These are phyloP conservation scores for Sporothrix mexicana DNA, from an alignment of 2,329 filamentous ascomycete species.

Conservation along the genomic window DNA sequence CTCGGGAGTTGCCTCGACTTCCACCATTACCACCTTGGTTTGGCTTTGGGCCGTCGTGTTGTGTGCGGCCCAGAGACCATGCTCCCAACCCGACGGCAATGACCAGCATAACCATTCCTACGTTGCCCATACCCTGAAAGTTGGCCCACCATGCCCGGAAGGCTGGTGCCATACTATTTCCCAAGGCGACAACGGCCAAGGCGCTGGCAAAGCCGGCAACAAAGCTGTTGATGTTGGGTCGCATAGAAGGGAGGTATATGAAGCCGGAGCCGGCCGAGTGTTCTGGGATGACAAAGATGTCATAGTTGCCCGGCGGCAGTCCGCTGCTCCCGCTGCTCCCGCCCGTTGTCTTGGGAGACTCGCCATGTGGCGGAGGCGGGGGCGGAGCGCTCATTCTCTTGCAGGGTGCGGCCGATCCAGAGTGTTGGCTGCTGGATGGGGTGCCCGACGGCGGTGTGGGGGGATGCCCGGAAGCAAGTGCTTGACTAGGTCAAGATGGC, in stretches of 20 bases:
- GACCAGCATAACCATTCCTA: conserved; percentile 74
- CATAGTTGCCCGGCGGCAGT: conserved; percentile 87
- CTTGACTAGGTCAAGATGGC: conserved; percentile 30
- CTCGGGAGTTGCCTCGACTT: conserved; percentile 30
- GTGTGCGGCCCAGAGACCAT: conserved; percentile 75
- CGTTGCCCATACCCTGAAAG: conserved; percentile 73
- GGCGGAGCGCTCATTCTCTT: conserved; percentile 65
- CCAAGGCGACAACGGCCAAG: conserved; percentile 73
- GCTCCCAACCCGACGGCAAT: conserved; percentile 75
- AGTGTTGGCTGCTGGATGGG: conserved; percentile 14
- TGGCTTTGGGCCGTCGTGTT: conserved; percentile 52
- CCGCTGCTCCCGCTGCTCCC: conserved; percentile 43
- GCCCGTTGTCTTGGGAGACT: conserved; percentile 69
- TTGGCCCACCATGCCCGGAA: conserved; percentile 74
- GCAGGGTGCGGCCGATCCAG: conserved; percentile 37
- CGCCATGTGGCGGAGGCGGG: conserved; percentile 85
- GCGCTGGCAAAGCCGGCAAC: conserved; percentile 83
- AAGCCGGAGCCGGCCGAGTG: conserved; percentile 89
- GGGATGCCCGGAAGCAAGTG: conserved; percentile 13
- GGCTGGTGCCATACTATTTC: conserved; percentile 73
- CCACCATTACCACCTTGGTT: background rate
- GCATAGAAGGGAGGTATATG: conserved; percentile 88
- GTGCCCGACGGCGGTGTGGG: background rate
- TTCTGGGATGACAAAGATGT: conserved; percentile 95
- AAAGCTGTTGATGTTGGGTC: conserved; percentile 88